phyloP scores from a whole-genome alignment of 2,329 filamentous ascomycete genomes.

The Fusarium sp. region DNA sequence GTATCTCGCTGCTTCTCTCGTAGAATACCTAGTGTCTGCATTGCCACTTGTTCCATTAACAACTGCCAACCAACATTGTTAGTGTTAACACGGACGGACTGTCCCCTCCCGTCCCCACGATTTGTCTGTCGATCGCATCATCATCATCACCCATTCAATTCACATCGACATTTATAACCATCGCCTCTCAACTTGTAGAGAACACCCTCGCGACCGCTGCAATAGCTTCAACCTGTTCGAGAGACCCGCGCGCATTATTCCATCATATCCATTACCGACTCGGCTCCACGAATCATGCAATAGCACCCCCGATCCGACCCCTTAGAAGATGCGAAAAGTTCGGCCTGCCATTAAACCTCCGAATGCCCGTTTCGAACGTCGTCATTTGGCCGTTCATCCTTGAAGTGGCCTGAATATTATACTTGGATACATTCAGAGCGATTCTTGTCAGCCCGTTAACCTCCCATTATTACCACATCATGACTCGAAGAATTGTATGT shows the following conservation, averaged over 20 bases:
- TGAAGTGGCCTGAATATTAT: constrained; percentile 23
- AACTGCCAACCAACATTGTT: constrained; percentile 14
- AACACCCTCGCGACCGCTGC: not conserved
- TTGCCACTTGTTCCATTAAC: constrained; percentile 7
- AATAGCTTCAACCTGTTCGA: not conserved
- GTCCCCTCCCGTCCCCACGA: constrained; percentile 27
- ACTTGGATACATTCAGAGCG: not conserved
- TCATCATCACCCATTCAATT: constrained; percentile 3
- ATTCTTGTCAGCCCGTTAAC: not conserved
- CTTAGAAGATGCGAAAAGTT: constrained; percentile 42
- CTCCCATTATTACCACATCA: constrained; percentile 32
- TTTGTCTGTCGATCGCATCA: constrained; percentile 27
- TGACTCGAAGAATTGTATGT: constrained; percentile 51
- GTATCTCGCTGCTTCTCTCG: constrained; percentile 1
- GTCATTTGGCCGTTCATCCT: constrained; percentile 24
- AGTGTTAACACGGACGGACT: constrained; percentile 13
- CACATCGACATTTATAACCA: constrained; percentile 1
- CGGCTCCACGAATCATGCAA: constrained; percentile 36
- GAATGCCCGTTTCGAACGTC: constrained; percentile 32
- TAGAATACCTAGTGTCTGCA: not conserved
- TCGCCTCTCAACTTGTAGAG: not conserved
- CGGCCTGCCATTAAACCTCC: constrained; percentile 22
- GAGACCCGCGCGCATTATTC: constrained; percentile 1
- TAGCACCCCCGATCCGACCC: constrained; percentile 30
- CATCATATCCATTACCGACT: not conserved